Percentiles rank a stretch among this genome's conserved stretches.
phyloP scores from a whole-genome alignment of 768 basidiomycete species.

The Ephemerocybe angulata region DNA sequence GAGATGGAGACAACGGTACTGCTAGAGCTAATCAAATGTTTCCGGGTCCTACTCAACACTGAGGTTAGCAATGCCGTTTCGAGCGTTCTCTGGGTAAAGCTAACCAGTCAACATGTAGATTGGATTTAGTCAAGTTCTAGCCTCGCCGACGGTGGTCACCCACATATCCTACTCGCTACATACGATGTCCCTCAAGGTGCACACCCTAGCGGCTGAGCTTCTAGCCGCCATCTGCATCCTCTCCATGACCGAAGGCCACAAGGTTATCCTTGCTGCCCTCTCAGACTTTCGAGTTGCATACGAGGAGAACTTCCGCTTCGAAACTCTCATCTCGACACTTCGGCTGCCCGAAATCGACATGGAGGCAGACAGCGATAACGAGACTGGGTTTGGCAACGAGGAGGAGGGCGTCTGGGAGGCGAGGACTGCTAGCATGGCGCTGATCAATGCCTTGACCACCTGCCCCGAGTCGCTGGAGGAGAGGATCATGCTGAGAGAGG shows the following conservation, averaged over 20 bases:
- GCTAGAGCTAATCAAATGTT: conserved; percentile 72
- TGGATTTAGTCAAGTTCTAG: conserved; percentile 67
- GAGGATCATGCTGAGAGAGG: conserved; percentile 74
- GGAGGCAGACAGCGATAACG: conserved; percentile 31
- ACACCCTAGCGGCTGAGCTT: conserved; percentile 68
- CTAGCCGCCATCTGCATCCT: conserved; percentile 83
- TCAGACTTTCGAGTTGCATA: conserved; percentile 74
- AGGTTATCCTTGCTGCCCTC: conserved; percentile 68
- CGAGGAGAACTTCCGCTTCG: conserved; percentile 77
- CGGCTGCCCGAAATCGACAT: conserved; percentile 43
- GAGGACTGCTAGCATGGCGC: conserved; percentile 66
- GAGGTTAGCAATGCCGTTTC: conserved; percentile 49
- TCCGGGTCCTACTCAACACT: conserved; percentile 81
- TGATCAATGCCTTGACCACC: conserved; percentile 77
- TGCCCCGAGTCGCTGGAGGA: conserved; percentile 77
- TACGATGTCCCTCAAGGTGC: conserved; percentile 61
- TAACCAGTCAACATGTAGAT: conserved; percentile 52
- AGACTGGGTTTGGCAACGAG: conserved; percentile 40
- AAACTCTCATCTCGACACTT: conserved; percentile 64
- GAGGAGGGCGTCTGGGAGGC: conserved; percentile 81
- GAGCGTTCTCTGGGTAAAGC: conserved; percentile 7
- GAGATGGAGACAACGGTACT: conserved; percentile 69
- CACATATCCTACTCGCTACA: conserved; percentile 72
- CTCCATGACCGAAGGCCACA: conserved; percentile 66
- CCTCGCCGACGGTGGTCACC: conserved; percentile 60